Percentiles rank a stretch among this genome's conserved stretches.
Evolutionary conservation across 1,284 basidiomycete species (phyloP).

Genomic region (Cutaneotrichosporon daszewskae): DNA sequence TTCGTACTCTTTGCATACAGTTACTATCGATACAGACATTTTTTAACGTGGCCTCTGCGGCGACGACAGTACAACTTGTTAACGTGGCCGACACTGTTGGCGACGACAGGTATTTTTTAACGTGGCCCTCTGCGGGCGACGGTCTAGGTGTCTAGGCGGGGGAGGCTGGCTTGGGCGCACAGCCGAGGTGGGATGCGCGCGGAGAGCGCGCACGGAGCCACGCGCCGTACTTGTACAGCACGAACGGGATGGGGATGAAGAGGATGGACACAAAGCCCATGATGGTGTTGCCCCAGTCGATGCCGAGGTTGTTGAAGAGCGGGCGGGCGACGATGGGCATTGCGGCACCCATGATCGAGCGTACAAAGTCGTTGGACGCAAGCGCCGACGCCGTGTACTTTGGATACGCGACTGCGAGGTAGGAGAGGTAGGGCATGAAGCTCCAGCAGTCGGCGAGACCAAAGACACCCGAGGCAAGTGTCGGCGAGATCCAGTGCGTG

Average conservation of each 20-base stretch:
- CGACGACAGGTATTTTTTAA: too few species aligned
- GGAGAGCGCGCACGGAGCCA: slow-evolving; percentile 43
- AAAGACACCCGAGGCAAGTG: slow-evolving; percentile 38
- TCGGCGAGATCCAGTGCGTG: slow-evolving; percentile 39
- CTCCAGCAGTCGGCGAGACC: slow-evolving; percentile 27
- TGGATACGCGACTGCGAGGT: slow-evolving; percentile 63
- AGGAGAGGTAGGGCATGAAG: slow-evolving; percentile 44
- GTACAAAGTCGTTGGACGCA: slow-evolving; percentile 47
- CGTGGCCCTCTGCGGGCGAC: too few species aligned
- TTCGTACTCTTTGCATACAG: too few species aligned
- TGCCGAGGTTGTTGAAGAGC: slow-evolving; percentile 44
- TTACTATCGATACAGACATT: too few species aligned
- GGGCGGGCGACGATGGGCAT: slow-evolving; percentile 41
- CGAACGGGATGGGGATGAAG: slow-evolving; percentile 30
- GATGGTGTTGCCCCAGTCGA: slow-evolving; percentile 43
- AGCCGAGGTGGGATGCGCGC: slow-evolving; percentile 4
- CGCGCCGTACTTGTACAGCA: slow-evolving; percentile 49
- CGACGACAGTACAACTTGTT: too few species aligned
- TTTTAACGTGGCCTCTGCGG: too few species aligned
- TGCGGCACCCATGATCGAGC: slow-evolving; percentile 44
- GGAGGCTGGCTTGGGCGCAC: too few species aligned
- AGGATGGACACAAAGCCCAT: slow-evolving; percentile 36
- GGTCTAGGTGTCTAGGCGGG: too few species aligned
- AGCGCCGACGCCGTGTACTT: slow-evolving; percentile 52
- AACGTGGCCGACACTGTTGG: too few species aligned